Base-by-base conservation (phyloP, 306 rosid species). In the Ormosia emarginata region DNA sequence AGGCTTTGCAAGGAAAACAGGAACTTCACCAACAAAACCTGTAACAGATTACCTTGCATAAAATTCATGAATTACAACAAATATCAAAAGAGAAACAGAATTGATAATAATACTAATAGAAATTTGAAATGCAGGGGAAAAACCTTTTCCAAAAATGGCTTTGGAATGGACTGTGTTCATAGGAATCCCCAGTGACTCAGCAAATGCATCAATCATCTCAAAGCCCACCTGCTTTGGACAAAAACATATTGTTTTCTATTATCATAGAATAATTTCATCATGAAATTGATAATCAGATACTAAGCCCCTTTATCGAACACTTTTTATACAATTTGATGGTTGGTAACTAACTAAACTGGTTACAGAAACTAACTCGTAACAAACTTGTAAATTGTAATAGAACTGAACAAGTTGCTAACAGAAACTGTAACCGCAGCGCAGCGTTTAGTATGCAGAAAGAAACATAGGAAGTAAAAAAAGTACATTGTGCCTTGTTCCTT, bases 401-500 rank as follows among this genome's bases (percentile, higher is more conserved):
- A 39, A 78, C 34, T 40, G 6, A 46, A 44, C 69, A 55, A 55
- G 2, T 37, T 73, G 65, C 4, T 13, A 58, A 66, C 43, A 50
- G 55, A 64, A 63, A 36, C 39, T 6, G 30, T 56, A 34, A 49
- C 24, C 24, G 24, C 0, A 24, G 24, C 8, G 11, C 4, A 10
- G 8, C 2, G 12, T 5, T n/a, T n/a, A 44, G 30, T 4, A 55
- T 40, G 55, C 32, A 43, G 53, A 65, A 47, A 64, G 6, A 33
- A 10, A 41, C 32, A 40, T 8, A 69, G n/a, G 7, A 17, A 46
- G 13, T 43, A 30, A 15, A 8, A 5, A 8, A 6, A 36, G 82
- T 88, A 95, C 97, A 89, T 93, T 95, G 90, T 93, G 99, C 39
- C 98, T 86, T 32, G 99, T 93, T 89, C 95, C 98, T 79, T 70